Conservation (phyloP, 495 filamentous ascomycete genomes). For the Lentithecium fluviatile region DNA sequence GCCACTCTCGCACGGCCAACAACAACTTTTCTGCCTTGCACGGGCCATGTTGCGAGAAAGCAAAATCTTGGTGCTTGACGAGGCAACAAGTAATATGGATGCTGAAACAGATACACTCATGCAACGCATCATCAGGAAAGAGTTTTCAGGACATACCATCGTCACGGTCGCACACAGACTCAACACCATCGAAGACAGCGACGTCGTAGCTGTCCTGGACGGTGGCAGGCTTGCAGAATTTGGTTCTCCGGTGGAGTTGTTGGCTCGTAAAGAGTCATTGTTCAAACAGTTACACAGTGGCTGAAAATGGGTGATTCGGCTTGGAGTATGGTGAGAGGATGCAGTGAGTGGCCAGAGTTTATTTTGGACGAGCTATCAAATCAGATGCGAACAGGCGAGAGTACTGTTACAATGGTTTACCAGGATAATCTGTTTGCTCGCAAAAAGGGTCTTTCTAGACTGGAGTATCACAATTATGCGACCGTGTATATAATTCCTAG, state of each 20-base stretch:
- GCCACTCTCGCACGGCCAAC: constrained; percentile 10
- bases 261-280: constrained; percentile 21
- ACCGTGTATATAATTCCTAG: no score
- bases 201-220: constrained; percentile 51
- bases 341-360: no score
- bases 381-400: no score
- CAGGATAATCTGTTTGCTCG: no score
- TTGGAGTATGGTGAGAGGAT: constrained; percentile 6
- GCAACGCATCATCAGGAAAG: constrained; percentile 58
- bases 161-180: constrained; percentile 63
- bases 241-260: constrained; percentile 44
- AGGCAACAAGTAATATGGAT: constrained; percentile 45
- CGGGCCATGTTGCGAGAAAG: constrained; percentile 1
- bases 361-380: no score
- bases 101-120: constrained; percentile 57
- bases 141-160: constrained; percentile 59
- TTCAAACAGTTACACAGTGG: constrained; percentile 10
- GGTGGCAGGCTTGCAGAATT: constrained; percentile 50
- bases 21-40: constrained; percentile 15
- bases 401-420: no score
- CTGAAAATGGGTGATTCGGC: neutral
- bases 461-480: no score
- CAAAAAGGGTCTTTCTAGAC: no score
- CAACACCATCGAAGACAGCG: constrained; percentile 58
- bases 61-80: constrained; percentile 8